These are phyloP conservation scores for Boletus rubescentipes DNA, from an alignment of 768 basidiomycete genomes.

Conservation along the genomic window DNA sequence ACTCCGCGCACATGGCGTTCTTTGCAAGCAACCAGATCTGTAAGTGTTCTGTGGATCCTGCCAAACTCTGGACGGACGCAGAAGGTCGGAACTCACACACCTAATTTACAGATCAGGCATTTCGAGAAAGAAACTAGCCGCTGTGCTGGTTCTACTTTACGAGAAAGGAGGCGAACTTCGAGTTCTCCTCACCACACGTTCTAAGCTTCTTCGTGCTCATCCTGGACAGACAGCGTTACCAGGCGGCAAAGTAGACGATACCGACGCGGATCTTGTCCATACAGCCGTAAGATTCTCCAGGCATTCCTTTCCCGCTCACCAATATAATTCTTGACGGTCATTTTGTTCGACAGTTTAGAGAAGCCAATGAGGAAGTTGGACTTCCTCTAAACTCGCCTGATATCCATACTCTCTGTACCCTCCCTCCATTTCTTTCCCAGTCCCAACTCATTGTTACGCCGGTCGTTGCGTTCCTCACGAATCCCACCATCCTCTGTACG, in stretches of 20 bases:
- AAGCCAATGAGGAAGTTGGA: slow-evolving; percentile 84
- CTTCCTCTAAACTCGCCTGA: slow-evolving; percentile 57
- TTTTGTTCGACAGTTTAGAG: slow-evolving; percentile 55
- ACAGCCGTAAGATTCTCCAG: slow-evolving; percentile 69
- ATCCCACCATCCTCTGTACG: slow-evolving; percentile 45
- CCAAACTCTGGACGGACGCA: not conserved
- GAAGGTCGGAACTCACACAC: not conserved
- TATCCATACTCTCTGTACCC: slow-evolving; percentile 56
- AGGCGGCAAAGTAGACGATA: slow-evolving; percentile 74
- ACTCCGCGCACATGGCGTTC: slow-evolving; percentile 29
- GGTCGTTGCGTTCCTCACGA: slow-evolving; percentile 67
- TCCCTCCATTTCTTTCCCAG: slow-evolving; percentile 70
- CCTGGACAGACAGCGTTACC: slow-evolving; percentile 83
- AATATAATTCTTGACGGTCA: not conserved
- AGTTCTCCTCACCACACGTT: slow-evolving; percentile 84
- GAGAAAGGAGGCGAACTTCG: slow-evolving; percentile 65
- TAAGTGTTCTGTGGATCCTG: slow-evolving; percentile 36
- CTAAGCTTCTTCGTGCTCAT: slow-evolving; percentile 70
- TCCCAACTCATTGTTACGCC: slow-evolving; percentile 74
- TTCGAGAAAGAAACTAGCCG: slow-evolving; percentile 52
- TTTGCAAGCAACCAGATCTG: slow-evolving; percentile 46
- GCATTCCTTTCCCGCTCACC: not conserved
- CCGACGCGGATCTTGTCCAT: slow-evolving; percentile 57
- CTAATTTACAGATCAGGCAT: slow-evolving; percentile 31
- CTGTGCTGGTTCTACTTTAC: slow-evolving; percentile 78